phyloP scores from a whole-genome alignment of 345 rosid species.

The Eucalyptus camaldulensis region DNA sequence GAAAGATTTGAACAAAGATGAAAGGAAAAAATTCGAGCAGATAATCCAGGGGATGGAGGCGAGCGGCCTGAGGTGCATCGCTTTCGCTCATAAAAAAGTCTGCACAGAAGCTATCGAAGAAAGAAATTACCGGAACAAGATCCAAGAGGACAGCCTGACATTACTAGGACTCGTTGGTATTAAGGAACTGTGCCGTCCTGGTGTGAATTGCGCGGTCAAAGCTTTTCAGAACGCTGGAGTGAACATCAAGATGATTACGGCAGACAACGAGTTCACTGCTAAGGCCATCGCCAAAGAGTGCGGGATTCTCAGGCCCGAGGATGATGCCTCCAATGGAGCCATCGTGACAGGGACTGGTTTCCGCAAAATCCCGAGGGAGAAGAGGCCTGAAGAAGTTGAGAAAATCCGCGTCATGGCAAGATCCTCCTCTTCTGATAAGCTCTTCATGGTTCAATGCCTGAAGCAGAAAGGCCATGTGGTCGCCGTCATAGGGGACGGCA shows the following conservation, averaged over 20 bases:
- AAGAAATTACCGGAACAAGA: accelerated
- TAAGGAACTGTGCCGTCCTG: too few relatives aligned
- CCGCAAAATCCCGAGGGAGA: background rate
- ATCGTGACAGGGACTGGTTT: conserved; percentile 58
- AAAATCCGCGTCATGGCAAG: conserved; percentile 50
- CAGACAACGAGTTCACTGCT: conserved; percentile 53
- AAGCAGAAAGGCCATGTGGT: conserved; percentile 58
- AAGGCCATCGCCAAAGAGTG: conserved; percentile 71
- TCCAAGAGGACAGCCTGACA: too few relatives aligned
- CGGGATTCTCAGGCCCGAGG: conserved; percentile 34
- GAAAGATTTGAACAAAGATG: too few relatives aligned
- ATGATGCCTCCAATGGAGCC: conserved; percentile 11
- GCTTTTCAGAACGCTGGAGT: conserved; percentile 40
- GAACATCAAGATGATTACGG: conserved; percentile 63
- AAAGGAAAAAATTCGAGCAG: too few relatives aligned
- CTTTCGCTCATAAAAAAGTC: too few relatives aligned
- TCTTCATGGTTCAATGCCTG: conserved; percentile 62
- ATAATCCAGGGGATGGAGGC: accelerated
- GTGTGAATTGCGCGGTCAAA: accelerated
- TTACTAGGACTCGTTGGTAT: too few relatives aligned
- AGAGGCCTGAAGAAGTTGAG: conserved; percentile 3
- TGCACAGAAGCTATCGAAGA: accelerated
- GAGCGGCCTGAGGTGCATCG: too few relatives aligned
- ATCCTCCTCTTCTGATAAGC: conserved; percentile 64
- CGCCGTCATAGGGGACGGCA: conserved; percentile 42